Base-by-base conservation (phyloP, 2,329 filamentous ascomycete species). In the Aspergillus tanneri region DNA sequence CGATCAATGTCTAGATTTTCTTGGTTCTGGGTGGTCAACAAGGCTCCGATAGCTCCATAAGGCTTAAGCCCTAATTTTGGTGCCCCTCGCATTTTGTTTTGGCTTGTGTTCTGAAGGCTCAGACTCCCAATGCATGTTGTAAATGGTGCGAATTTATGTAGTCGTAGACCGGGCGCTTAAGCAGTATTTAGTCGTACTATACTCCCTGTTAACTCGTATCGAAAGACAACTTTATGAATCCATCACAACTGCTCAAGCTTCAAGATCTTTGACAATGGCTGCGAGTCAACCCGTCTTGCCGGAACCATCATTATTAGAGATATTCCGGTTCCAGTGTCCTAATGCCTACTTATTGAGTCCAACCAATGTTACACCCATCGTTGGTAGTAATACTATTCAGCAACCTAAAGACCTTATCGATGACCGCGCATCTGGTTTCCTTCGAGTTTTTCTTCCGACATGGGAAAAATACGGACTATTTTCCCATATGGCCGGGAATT, bases 301-400 rank as follows among this genome's bases (percentile, higher is more conserved):
- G 21, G 38, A 14, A 14, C 38, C 23, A 41, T 41, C 38, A 18
- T 25, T 41, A 12, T 28, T 41, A 16, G 38, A 41, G 12, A 28
- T 41, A 30, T 41, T 41, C 19, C 38, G 38, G 23, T 41, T 27
- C 16, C 38, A 19, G 24, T 41, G 16, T 24, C 24, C 38, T 27
- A 40, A 40, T 40, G 37, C n/a, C 37, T 27, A 40, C 22, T 40
- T 40, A 14, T 23, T 25, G 37, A 40, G 14, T 40, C 11, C 37
- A 27, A 27, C n/a, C 38, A 21, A 23, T 28, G 24, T 3, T 19
- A 25, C 19, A 18, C 12, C 10, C 24, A 14, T 30, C 14, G 16
- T 27, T 14, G 38, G 38, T 3, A 14, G 14, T 3, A 30, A n/a
- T 3, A 30, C 28, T 10, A n/a, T 41, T 30, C 5, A 41, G 12